Evolutionary conservation across 768 basidiomycete species (phyloP).

Genomic region (Russula foetens): DNA sequence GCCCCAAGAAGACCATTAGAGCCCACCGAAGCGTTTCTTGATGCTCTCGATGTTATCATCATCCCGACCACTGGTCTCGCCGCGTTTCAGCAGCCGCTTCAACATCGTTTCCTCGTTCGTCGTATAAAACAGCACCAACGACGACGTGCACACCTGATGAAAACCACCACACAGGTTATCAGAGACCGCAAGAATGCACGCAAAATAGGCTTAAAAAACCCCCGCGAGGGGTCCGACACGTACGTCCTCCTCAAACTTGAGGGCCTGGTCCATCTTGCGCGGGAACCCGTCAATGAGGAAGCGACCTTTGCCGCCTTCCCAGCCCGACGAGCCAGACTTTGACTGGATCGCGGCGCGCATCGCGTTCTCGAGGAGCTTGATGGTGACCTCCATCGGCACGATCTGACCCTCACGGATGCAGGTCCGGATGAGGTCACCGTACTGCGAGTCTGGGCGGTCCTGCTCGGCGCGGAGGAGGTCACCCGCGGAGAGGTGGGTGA

Average conservation of each 20-base stretch:
- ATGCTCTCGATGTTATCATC: conserved; percentile 95
- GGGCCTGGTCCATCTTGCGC: conserved; percentile 96
- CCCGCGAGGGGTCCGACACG: conserved; percentile 19
- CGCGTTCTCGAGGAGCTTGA: conserved; percentile 91
- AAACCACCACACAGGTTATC: not conserved
- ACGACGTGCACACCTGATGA: conserved; percentile 67
- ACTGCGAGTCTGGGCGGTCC: conserved; percentile 71
- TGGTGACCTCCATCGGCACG: conserved; percentile 94
- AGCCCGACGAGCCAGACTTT: conserved; percentile 43
- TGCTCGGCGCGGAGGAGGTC: conserved; percentile 96
- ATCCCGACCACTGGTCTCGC: conserved; percentile 89
- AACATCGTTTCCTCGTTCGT: conserved; percentile 88
- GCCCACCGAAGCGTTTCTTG: conserved; percentile 90
- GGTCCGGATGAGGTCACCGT: conserved; percentile 75
- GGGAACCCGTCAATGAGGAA: conserved; percentile 98
- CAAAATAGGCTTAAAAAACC: too few species aligned
- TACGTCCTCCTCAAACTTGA: conserved; percentile 83
- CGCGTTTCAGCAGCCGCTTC: conserved; percentile 75
- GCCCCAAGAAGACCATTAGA: not conserved
- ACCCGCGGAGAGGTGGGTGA: conserved; percentile 96
- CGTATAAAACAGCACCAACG: conserved; percentile 76
- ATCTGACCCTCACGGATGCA: conserved; percentile 90
- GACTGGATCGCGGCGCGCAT: conserved; percentile 56
- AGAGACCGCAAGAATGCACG: too few species aligned
- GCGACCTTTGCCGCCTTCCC: conserved; percentile 65